A percentile compares a stretch with the other conserved stretches of the same genome.
phyloP scores from a whole-genome alignment of 2,329 filamentous ascomycete species.

The Claviceps sp. region DNA sequence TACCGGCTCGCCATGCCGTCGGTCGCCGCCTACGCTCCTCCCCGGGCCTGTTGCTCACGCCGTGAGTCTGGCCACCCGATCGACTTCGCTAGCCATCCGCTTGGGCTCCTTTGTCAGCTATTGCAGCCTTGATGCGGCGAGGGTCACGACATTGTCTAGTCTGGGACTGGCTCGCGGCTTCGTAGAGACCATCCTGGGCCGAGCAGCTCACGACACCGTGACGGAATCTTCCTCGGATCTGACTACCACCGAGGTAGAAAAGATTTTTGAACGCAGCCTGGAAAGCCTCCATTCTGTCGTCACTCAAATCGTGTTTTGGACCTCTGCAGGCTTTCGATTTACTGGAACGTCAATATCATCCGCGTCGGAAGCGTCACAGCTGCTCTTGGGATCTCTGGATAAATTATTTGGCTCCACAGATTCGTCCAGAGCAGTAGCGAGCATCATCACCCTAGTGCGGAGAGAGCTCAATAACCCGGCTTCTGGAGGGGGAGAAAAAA shows the following conservation, averaged over 20 bases:
- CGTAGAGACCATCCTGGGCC: constrained; percentile 39
- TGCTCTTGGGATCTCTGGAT: constrained; percentile 46
- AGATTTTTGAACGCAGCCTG: constrained; percentile 41
- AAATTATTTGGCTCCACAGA: constrained; percentile 56
- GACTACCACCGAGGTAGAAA: constrained; percentile 39
- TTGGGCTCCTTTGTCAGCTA: constrained; percentile 37
- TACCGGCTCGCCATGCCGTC: constrained; percentile 8
- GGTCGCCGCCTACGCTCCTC: constrained; percentile 34
- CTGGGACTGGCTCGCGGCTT: constrained; percentile 42
- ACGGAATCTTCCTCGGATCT: constrained; percentile 31
- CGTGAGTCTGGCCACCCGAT: constrained; percentile 47
- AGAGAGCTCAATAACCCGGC: constrained; percentile 51
- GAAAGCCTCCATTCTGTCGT: constrained; percentile 44
- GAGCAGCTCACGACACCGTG: constrained; percentile 37
- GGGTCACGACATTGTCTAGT: constrained; percentile 42
- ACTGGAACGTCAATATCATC: constrained; percentile 41
- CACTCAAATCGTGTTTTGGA: constrained; percentile 46
- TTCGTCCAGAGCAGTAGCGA: constrained; percentile 52
- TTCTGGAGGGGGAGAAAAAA: constrained; percentile 45
- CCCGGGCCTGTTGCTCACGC: constrained; percentile 43
- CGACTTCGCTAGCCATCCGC: constrained; percentile 43
- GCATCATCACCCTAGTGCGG: constrained; percentile 50
- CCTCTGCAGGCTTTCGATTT: constrained; percentile 45
- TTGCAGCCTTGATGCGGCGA: constrained; percentile 38
- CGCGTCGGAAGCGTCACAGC: constrained; percentile 42